A percentile compares a stretch with the other conserved stretches of the same genome.
Evolutionary conservation across 2,329 filamentous ascomycete species (phyloP).

Genomic region (Claviceps sp.): DNA sequence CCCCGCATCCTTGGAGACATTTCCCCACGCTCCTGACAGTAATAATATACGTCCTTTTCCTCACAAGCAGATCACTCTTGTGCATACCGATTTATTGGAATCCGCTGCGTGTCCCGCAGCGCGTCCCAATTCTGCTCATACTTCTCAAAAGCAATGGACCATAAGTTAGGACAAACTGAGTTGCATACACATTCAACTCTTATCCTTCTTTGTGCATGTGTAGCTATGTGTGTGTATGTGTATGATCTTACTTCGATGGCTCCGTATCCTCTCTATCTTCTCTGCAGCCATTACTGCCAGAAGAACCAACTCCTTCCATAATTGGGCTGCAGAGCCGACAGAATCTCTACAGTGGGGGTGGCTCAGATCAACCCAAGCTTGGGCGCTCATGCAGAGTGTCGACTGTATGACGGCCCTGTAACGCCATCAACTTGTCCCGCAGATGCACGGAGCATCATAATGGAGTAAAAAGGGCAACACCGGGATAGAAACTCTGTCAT

Average conservation of each 20-base stretch:
- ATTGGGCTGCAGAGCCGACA: too few relatives aligned
- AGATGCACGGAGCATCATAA: not conserved
- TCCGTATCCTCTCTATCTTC: not conserved
- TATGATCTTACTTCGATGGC: not conserved
- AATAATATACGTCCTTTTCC: too few relatives aligned
- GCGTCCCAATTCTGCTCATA: too few relatives aligned
- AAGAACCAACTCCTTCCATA: too few relatives aligned
- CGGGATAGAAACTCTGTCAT: not conserved
- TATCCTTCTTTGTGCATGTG: not conserved
- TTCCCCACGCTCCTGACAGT: too few relatives aligned
- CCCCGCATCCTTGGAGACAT: too few relatives aligned
- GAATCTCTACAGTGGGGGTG: not conserved
- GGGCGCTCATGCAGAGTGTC: not conserved
- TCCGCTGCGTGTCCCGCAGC: too few relatives aligned
- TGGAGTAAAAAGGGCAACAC: not conserved
- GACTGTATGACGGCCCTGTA: not conserved
- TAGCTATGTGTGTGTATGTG: not conserved
- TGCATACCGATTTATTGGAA: too few relatives aligned
- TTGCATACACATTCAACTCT: not conserved
- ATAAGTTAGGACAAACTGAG: not conserved
- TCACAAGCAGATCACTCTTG: too few relatives aligned
- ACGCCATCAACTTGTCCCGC: not conserved
- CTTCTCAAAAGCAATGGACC: too few relatives aligned
- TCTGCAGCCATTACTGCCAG: not conserved
- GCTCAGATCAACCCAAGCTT: not conserved